phyloP scores from a whole-genome alignment of 2,329 filamentous ascomycete species.

The Botrytis medusae region DNA sequence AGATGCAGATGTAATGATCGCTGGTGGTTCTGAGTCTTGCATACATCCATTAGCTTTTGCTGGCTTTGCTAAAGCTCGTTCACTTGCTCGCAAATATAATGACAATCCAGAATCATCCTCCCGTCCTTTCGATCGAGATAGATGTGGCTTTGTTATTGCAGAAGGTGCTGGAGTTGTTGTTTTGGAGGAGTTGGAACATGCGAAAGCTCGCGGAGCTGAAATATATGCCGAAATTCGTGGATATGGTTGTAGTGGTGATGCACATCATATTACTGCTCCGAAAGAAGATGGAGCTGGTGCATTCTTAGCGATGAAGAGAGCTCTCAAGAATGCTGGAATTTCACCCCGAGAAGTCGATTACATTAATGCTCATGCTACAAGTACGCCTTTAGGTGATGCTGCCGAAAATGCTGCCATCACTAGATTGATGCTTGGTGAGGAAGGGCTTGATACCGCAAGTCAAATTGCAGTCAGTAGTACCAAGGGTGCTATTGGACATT shows the following conservation, averaged over 20 bases:
- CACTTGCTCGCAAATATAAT: conserved; percentile 80
- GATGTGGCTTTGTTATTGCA: conserved; percentile 86
- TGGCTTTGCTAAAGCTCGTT: conserved; percentile 85
- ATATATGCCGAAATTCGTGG: conserved; percentile 90
- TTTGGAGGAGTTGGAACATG: conserved; percentile 88
- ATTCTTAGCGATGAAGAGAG: conserved; percentile 78
- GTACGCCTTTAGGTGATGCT: conserved; percentile 78
- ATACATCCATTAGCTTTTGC: conserved; percentile 92
- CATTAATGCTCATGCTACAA: conserved; percentile 93
- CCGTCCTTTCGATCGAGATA: conserved; percentile 78
- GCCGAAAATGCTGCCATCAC: conserved; percentile 86
- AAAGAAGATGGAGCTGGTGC: conserved; percentile 80
- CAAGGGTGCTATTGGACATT: conserved; percentile 88
- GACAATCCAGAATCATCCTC: conserved; percentile 68
- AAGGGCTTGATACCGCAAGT: conserved; percentile 60
- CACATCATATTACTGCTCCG: conserved; percentile 90
- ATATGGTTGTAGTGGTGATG: conserved; percentile 88
- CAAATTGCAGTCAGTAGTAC: conserved; percentile 86
- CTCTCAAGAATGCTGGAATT: conserved; percentile 70
- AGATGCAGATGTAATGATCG: conserved; percentile 92
- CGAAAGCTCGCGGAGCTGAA: conserved; percentile 70
- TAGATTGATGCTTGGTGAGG: conserved; percentile 69
- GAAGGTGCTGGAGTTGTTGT: conserved; percentile 88
- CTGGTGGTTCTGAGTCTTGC: conserved; percentile 93
- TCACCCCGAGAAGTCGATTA: conserved; percentile 76